Evolutionary conservation across 2,329 filamentous ascomycete species (phyloP).

Genomic region (Lasiodiplodia theobromae): DNA sequence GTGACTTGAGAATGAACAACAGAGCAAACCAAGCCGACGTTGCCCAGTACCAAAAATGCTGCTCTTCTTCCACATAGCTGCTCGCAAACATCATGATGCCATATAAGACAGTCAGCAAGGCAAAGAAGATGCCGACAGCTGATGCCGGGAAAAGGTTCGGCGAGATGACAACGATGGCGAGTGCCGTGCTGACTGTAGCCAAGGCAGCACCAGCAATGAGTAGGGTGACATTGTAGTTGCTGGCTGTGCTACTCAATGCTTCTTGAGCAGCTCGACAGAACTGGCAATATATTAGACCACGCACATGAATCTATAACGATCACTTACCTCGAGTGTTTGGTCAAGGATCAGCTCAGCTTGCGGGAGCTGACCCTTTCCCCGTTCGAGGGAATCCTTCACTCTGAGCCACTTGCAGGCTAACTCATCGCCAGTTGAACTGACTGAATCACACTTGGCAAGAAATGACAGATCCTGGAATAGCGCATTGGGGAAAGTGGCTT

Average conservation of each 20-base stretch:
- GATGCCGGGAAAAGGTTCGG: slow-evolving; percentile 59
- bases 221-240: slow-evolving; percentile 81
- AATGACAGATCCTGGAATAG: slow-evolving; percentile 51
- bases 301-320: background rate
- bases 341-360: slow-evolving; percentile 4
- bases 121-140: slow-evolving; percentile 43
- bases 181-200: slow-evolving; percentile 51
- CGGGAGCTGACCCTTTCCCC: background rate
- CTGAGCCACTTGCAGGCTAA: slow-evolving; percentile 75
- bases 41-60: slow-evolving; percentile 98
- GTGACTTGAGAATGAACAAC: slow-evolving; percentile 50
- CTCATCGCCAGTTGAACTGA: slow-evolving; percentile 39
- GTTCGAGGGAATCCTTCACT: slow-evolving; percentile 31
- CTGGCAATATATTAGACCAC: background rate
- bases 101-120: slow-evolving; percentile 60
- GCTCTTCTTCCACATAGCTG: slow-evolving; percentile 97
- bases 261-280: slow-evolving; percentile 65
- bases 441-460: slow-evolving; percentile 31
- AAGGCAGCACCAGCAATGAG: slow-evolving; percentile 59
- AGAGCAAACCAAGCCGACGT: slow-evolving; percentile 71
- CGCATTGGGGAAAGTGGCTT: slow-evolving; percentile 71
- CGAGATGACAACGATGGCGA: slow-evolving; percentile 44
- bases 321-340: slow-evolving; percentile 43
- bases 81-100: slow-evolving; percentile 95
- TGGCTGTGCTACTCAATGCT: slow-evolving; percentile 86